Conservation (phyloP, 2,329 filamentous ascomycete genomes). For the Aspergillus eucalypticola region DNA sequence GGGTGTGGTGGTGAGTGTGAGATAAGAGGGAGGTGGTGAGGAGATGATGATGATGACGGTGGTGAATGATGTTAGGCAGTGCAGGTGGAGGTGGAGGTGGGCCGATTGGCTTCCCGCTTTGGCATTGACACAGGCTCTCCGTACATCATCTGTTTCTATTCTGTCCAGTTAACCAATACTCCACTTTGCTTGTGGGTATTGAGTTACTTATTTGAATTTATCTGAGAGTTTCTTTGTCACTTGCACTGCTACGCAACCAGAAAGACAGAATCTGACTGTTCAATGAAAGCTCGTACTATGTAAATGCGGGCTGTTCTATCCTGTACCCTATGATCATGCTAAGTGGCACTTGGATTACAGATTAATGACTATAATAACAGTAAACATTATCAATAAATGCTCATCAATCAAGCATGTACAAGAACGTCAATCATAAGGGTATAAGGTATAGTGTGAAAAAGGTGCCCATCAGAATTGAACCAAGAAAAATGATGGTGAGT, state of each 20-base stretch:
- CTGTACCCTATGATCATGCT: no score
- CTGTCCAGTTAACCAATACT: not conserved
- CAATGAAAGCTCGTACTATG: no score
- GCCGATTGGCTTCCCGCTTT: not conserved
- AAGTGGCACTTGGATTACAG: no score
- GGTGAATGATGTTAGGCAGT: not conserved
- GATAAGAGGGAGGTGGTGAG: slow-evolving; percentile 1
- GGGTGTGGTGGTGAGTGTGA: slow-evolving; percentile 5
- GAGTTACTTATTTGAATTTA: no score
- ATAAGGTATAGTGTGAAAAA: not conserved
- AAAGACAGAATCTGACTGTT: no score
- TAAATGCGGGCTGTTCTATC: no score
- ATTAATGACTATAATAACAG: not conserved
- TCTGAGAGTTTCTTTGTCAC: no score
- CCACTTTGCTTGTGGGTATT: no score
- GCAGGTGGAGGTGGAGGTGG: not conserved
- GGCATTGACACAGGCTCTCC: no score
- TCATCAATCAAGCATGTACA: slow-evolving; percentile 8
- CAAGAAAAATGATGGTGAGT: not conserved
- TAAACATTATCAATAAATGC: slow-evolving; percentile 1
- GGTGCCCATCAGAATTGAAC: slow-evolving; percentile 1
- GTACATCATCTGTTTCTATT: no score
- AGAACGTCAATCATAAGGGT: slow-evolving; percentile 9
- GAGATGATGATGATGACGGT: not conserved
- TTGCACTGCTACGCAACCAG: no score